Percentiles rank a stretch among this genome's conserved stretches.
These are phyloP conservation scores for Craspedostauros australis DNA, from an alignment of 108 stramenopile species.

Conservation along the genomic window DNA sequence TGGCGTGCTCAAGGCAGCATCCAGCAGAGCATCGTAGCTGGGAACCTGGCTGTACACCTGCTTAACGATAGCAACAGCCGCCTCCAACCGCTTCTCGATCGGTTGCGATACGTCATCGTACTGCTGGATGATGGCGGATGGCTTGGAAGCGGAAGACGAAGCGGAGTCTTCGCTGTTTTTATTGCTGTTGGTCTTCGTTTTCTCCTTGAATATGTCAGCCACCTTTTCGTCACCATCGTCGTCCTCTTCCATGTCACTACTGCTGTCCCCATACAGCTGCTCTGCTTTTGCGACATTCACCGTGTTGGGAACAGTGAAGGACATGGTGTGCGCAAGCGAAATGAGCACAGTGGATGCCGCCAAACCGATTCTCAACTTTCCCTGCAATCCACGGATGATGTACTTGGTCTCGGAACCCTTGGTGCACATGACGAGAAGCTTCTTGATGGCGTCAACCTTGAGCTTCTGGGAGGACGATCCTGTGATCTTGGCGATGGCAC, in stretches of 20 bases:
- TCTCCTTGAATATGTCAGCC: conserved; percentile 11
- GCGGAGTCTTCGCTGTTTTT: conserved; percentile 28
- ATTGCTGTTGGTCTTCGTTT: conserved; percentile 21
- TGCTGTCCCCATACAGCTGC: conserved; percentile 5
- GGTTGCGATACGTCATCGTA: conserved; percentile 33
- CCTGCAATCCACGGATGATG: conserved; percentile 97
- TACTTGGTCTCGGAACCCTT: conserved; percentile 88
- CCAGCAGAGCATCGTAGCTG: conserved; percentile 80
- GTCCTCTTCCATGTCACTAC: conserved; percentile 13
- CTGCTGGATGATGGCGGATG: conserved; percentile 33
- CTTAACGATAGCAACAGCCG: conserved; percentile 86
- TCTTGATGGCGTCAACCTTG: conserved; percentile 93
- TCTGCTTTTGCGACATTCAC: conserved; percentile 25
- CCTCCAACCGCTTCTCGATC: conserved; percentile 73
- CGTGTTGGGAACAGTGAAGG: conserved; percentile 45
- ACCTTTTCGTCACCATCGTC: conserved; percentile 20
- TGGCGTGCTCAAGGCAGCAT: conserved; percentile 77
- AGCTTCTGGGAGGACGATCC: conserved; percentile 85
- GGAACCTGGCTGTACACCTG: conserved; percentile 96
- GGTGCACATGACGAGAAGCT: conserved; percentile 67
- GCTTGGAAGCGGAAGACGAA: too few relatives aligned
- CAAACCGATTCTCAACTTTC: conserved; percentile 95
- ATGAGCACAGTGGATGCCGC: conserved; percentile 93
- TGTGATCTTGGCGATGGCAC: conserved; percentile 72
- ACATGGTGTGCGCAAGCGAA: conserved; percentile 88